Conservation (phyloP, 1,284 basidiomycete genomes). For the Amylostereum chailletii region DNA sequence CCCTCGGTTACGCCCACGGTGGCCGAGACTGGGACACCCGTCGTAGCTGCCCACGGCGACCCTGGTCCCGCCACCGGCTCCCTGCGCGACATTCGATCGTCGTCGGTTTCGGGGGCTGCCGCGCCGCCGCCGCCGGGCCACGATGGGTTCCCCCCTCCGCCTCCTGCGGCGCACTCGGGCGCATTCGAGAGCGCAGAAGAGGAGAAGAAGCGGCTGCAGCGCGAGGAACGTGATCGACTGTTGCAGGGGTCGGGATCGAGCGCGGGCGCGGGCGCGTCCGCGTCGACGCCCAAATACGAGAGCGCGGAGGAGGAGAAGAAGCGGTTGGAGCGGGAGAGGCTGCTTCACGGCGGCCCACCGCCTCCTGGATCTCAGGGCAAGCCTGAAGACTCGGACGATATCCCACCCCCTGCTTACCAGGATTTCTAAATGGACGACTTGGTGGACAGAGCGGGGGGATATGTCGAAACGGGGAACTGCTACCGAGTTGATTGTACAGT, state of each 20-base stretch:
- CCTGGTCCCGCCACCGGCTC: conserved; percentile 62
- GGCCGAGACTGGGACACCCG: conserved; percentile 54
- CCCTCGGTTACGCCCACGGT: conserved; percentile 45
- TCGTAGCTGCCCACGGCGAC: conserved; percentile 42
- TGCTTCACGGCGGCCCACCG: conserved; percentile 15
- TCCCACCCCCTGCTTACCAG: conserved; percentile 55
- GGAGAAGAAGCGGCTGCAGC: conserved; percentile 42
- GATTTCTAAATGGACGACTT: conserved; percentile 26
- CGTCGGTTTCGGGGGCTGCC: conserved; percentile 24
- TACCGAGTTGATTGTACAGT: too few species aligned
- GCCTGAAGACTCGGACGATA: conserved; percentile 31
- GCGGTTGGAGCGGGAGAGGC: conserved; percentile 26
- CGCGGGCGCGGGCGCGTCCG: conserved; percentile 4
- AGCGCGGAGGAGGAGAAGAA: conserved; percentile 35
- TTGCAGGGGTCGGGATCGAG: conserved; percentile 15
- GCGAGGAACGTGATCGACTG: conserved; percentile 27
- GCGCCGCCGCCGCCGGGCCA: conserved; percentile 11
- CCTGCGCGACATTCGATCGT: conserved; percentile 38
- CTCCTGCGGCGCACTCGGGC: not conserved
- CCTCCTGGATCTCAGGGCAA: conserved; percentile 7
- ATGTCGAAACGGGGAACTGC: too few species aligned
- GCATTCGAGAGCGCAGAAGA: conserved; percentile 38
- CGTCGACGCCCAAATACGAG: conserved; percentile 15
- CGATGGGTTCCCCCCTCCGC: conserved; percentile 22
- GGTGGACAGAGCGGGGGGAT: too few species aligned